Evolutionary conservation across 2,329 filamentous ascomycete species (phyloP).

Genomic region (Fusarium burgessii): DNA sequence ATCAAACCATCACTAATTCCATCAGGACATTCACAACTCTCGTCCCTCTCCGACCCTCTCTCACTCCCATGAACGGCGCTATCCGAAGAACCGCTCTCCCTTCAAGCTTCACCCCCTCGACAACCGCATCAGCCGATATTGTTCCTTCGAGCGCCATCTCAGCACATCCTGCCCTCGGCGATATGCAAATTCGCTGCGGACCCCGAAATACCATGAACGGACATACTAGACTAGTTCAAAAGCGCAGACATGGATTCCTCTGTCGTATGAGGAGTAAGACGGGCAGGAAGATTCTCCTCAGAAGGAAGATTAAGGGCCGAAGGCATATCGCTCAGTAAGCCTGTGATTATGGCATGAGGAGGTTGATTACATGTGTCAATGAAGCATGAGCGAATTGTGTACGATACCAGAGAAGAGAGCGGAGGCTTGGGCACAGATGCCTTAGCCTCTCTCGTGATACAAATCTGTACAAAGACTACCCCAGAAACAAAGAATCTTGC

Average conservation of each 20-base stretch:
- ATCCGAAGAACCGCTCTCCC: slow-evolving; percentile 49
- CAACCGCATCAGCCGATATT: slow-evolving; percentile 55
- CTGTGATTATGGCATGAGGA: neutral
- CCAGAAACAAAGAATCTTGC: slow-evolving; percentile 18
- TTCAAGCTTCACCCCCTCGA: slow-evolving; percentile 49
- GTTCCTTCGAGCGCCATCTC: slow-evolving; percentile 61
- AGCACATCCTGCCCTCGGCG: slow-evolving; percentile 64
- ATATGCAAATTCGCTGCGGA: slow-evolving; percentile 67
- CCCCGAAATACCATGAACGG: slow-evolving; percentile 69
- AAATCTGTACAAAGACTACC: slow-evolving; percentile 40
- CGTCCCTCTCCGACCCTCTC: slow-evolving; percentile 62
- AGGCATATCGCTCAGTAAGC: slow-evolving; percentile 49
- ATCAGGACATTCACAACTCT: slow-evolving; percentile 62
- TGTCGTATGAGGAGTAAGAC: slow-evolving; percentile 62
- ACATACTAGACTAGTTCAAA: slow-evolving; percentile 67
- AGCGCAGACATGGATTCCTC: slow-evolving; percentile 70
- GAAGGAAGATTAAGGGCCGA: slow-evolving; percentile 66
- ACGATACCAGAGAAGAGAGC: slow-evolving; percentile 39
- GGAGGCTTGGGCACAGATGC: slow-evolving; percentile 10
- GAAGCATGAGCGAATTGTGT: slow-evolving; percentile 30
- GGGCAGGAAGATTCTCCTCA: slow-evolving; percentile 64
- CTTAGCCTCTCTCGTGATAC: slow-evolving; percentile 28
- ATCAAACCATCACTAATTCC: slow-evolving; percentile 14
- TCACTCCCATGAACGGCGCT: slow-evolving; percentile 49
- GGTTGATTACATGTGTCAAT: slow-evolving; percentile 9